These are phyloP conservation scores for Aureobasidium namibiae DNA, from an alignment of 2,329 filamentous ascomycete species.

Conservation along the genomic window DNA sequence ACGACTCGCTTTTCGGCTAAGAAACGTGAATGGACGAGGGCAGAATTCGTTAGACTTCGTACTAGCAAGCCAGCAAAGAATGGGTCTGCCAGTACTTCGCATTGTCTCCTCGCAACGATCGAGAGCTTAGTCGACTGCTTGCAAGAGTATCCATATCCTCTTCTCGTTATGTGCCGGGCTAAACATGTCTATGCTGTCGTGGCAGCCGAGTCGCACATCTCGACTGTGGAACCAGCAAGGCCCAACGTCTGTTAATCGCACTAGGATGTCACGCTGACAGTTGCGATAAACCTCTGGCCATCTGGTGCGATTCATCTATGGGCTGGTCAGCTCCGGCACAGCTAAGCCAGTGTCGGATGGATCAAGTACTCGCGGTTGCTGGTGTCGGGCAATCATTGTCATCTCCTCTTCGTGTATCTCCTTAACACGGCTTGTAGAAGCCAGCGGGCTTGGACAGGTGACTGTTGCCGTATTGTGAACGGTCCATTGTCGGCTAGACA, in stretches of 20 bases:
- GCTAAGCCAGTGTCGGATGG: too few species aligned
- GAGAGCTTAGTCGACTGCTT: neutral
- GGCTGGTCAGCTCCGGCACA: too few species aligned
- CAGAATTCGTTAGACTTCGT: neutral
- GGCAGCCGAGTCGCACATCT: neutral
- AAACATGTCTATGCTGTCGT: neutral
- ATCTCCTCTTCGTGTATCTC: too few species aligned
- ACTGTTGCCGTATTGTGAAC: too few species aligned
- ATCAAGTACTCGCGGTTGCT: too few species aligned
- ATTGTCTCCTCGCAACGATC: neutral
- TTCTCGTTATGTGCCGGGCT: neutral
- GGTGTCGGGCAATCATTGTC: too few species aligned
- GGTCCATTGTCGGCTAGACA: too few species aligned
- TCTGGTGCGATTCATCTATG: neutral
- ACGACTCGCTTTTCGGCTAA: neutral
- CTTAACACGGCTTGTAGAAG: too few species aligned
- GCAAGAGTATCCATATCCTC: neutral
- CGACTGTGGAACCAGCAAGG: neutral
- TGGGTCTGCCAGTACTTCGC: neutral
- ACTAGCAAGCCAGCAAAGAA: neutral
- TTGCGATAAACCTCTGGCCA: neutral
- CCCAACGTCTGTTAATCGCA: neutral
- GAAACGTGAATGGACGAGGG: neutral
- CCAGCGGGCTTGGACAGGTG: too few species aligned
- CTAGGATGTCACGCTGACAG: neutral